These are phyloP conservation scores for Helianthus tuberosus DNA, from an alignment of 129 eudicot species.

Conservation along the genomic window DNA sequence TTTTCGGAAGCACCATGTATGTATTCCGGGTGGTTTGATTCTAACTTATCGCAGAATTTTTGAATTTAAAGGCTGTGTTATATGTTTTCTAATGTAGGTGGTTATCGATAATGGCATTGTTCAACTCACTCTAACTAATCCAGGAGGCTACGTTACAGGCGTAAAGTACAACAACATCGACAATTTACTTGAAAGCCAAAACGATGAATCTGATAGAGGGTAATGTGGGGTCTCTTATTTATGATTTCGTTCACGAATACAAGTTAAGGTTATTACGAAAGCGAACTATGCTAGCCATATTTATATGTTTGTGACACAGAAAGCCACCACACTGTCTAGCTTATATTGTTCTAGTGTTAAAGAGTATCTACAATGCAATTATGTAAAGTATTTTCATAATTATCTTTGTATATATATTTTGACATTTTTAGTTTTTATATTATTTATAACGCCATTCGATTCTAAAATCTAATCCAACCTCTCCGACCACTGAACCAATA, in stretches of 20 bases:
- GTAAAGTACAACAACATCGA: constrained; percentile 56
- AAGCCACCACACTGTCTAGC: neutral
- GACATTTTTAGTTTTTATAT: too few species aligned
- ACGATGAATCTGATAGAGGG: constrained; percentile 68
- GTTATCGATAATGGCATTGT: constrained; percentile 68
- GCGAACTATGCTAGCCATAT: neutral
- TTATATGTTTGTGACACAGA: neutral
- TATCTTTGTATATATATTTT: too few species aligned
- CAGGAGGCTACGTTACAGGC: constrained; percentile 67
- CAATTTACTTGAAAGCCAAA: constrained; percentile 61
- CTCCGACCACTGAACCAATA: too few species aligned
- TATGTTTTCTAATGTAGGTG: constrained; percentile 42
- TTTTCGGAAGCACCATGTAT: constrained; percentile 42
- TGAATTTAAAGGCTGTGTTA: neutral
- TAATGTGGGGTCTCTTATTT: neutral
- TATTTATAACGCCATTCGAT: too few species aligned
- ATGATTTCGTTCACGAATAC: neutral
- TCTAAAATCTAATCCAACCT: too few species aligned
- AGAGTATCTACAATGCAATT: too few species aligned
- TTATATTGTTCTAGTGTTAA: neutral
- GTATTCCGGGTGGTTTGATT: neutral
- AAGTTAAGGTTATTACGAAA: neutral
- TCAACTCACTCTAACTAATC: constrained; percentile 67
- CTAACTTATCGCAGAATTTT: neutral
- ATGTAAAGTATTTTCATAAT: too few species aligned